Evolutionary conservation across 257 asterid genomes (phyloP), one percentile per base, ranked within the genome.

Genomic region (Scutellaria minor): DNA sequence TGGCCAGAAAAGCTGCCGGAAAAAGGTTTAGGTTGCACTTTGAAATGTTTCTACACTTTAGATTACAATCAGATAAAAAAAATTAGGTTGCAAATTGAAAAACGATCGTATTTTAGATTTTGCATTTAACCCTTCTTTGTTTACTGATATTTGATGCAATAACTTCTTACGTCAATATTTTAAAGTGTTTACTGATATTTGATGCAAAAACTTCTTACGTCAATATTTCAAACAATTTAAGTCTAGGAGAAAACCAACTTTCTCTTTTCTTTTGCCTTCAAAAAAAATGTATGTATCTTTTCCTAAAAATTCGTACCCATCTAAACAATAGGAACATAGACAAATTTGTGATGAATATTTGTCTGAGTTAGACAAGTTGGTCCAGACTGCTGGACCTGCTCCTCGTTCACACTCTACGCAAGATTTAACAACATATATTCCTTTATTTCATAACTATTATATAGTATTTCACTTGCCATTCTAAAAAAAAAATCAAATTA

Each of bases 281-380:
- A 31, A 31, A 31, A 2, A 31, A 31, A 2, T 1, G 2, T 3
- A 31, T 18, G 18, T 18, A 31, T 4, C 37, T 31, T 31, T 54
- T 54, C 22, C 12, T 0, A 54, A 54, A 54, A 54, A 7, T 3
- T 54, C 61, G 6, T 54, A 9, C n/a, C n/a, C 37, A 31, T 31
- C 61, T 37, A 54, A 20, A 22, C 61, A 54, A 20, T 54, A 14
- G 12, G 45, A 52, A 42, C 9, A 55, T 42, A 48, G 55, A 45
- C 66, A 67, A 67, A 35, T 3, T 51, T 46, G n/a, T 10, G 27
- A 44, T 24, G 55, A 62, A 48, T 27, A 66, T 60, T 72, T 73
- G 20, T 63, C n/a, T 18, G 57, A 54, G 41, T 13, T 24, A 27
- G 66, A 64, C 50, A 73, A 44, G 58, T n/a, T 64, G 77, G 71